Percentiles rank a stretch among this genome's conserved stretches.
phyloP scores from a whole-genome alignment of 345 rosid species.

The Syzygium grande region DNA sequence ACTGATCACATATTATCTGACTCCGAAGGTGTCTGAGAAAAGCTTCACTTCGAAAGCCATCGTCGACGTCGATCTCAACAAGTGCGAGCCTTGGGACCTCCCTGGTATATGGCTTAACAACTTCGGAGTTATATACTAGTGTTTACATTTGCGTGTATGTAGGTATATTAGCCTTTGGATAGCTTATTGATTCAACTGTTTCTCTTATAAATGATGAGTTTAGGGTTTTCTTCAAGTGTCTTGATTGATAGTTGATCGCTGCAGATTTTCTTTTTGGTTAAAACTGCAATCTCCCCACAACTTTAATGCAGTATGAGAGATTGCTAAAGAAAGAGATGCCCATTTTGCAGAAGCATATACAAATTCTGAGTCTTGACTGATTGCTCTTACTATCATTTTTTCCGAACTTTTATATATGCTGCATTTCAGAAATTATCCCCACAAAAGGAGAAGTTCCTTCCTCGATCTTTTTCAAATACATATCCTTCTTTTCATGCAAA shows the following conservation, averaged over 20 bases:
- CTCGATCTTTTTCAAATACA: background rate
- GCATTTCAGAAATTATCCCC: background rate
- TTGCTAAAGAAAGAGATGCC: background rate
- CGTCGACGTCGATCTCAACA: slow-evolving; percentile 1
- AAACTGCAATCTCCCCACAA: background rate
- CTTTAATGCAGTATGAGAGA: background rate
- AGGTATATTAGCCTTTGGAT: background rate
- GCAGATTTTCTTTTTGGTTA: background rate
- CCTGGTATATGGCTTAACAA: background rate
- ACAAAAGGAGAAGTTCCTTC: background rate
- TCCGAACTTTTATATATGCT: background rate
- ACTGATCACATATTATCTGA: slow-evolving; percentile 2
- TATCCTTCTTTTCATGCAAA: background rate
- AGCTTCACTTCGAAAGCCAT: slow-evolving; percentile 2
- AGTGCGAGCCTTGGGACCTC: slow-evolving; percentile 4
- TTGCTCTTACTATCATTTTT: background rate
- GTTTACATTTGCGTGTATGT: background rate
- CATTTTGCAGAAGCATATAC: background rate
- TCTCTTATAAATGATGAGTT: background rate
- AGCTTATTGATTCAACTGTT: background rate
- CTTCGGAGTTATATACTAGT: background rate
- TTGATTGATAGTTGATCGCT: background rate
- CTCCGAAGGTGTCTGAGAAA: background rate
- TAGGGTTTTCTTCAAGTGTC: background rate
- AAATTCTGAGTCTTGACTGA: background rate